A percentile compares a stretch with the other conserved stretches of the same genome.
phyloP scores from a whole-genome alignment of 257 asterid species.

The Gardenia jasminoides region DNA sequence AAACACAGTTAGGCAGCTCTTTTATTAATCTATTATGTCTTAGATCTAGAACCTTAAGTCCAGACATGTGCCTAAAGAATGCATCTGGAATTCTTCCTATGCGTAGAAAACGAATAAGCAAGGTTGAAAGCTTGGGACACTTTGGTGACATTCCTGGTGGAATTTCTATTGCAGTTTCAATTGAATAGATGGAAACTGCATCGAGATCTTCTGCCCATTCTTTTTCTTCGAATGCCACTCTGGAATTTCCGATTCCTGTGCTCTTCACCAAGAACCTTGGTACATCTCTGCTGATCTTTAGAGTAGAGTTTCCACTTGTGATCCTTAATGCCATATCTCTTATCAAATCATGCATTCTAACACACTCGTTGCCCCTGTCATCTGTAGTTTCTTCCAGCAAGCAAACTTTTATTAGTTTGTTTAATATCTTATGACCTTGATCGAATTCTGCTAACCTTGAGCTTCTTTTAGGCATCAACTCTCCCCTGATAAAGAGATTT shows the following conservation, averaged over 20 bases:
- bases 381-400: constrained; percentile 14
- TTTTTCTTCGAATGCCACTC: neutral
- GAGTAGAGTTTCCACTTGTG: neutral
- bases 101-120: neutral
- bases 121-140: constrained; percentile 11
- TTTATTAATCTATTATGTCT: neutral
- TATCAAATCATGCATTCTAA: constrained; percentile 16
- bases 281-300: neutral
- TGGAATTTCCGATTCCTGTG: neutral
- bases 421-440: constrained; percentile 23
- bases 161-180: neutral
- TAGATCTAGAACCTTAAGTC: neutral
- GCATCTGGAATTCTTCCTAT: neutral
- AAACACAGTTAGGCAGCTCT: neutral
- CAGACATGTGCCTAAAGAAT: neutral
- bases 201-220: constrained; percentile 10
- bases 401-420: constrained; percentile 17
- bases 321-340: constrained; percentile 7
- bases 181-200: constrained; percentile 2
- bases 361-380: neutral
- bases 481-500: constrained; percentile 12
- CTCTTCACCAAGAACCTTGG: constrained; percentile 14
- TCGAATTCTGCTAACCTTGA: constrained; percentile 1
- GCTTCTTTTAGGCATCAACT: constrained; percentile 13
- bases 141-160: neutral